Conservation (phyloP, 2,329 filamentous ascomycete genomes). For the Ploettnerulaceae sp. region DNA sequence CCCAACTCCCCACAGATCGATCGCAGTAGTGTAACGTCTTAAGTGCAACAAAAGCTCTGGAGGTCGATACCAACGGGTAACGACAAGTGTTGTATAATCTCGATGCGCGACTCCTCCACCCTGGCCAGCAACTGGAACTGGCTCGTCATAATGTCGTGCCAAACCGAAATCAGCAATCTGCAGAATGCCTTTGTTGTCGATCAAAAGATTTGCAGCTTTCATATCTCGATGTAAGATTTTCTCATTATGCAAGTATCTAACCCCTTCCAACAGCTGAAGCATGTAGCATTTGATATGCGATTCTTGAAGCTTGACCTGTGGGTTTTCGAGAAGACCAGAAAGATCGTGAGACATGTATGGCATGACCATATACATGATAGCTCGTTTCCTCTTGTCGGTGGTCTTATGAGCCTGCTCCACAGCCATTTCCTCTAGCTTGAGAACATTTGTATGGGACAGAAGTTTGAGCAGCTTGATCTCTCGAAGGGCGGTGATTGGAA, state of each 20-base stretch:
- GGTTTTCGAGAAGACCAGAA: conserved; percentile 94
- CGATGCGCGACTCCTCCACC: conserved; percentile 80
- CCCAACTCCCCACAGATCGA: conserved; percentile 98
- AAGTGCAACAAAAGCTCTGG: conserved; percentile 87
- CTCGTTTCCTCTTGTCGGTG: conserved; percentile 70
- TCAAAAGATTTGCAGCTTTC: conserved; percentile 97
- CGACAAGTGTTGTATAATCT: conserved; percentile 94
- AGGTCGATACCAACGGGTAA: conserved; percentile 94
- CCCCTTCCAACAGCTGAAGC: conserved; percentile 83
- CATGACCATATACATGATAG: conserved; percentile 96
- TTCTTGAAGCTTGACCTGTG: conserved; percentile 78
- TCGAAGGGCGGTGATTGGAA: conserved; percentile 95
- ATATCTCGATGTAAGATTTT: conserved; percentile 94
- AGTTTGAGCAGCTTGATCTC: conserved; percentile 98
- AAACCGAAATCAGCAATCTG: conserved; percentile 98
- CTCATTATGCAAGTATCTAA: conserved; percentile 84
- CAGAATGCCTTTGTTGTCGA: conserved; percentile 87
- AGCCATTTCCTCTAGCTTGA: conserved; percentile 91
- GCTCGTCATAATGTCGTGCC: conserved; percentile 86
- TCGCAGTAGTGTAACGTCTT: conserved; percentile 90
- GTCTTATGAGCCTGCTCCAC: conserved; percentile 64
- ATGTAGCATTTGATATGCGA: conserved; percentile 98
- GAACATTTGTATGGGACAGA: conserved; percentile 82
- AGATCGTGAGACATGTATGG: conserved; percentile 99
- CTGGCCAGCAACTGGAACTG: conserved; percentile 67